A percentile compares a stretch with the other conserved stretches of the same genome.
Evolutionary conservation across 805 yeast species (phyloP).

Genomic region (Metschnikowia santaceciliae): DNA sequence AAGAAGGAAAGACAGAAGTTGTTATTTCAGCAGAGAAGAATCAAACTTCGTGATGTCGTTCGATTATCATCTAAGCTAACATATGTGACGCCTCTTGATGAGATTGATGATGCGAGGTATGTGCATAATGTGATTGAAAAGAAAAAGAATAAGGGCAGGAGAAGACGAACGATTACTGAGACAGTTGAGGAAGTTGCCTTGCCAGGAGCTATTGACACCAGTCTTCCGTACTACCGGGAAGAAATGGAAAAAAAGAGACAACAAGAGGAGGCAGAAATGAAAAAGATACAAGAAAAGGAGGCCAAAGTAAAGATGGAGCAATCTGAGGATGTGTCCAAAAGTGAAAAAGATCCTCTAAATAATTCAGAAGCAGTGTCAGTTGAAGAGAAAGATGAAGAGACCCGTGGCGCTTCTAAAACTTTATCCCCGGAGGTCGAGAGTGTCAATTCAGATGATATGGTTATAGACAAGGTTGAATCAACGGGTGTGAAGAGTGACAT

Average conservation of each 20-base stretch:
- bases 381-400: not conserved
- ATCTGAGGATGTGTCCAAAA: not conserved
- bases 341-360: not conserved
- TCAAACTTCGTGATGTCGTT: conserved; percentile 56
- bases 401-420: not conserved
- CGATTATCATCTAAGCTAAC: conserved; percentile 47
- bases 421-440: not conserved
- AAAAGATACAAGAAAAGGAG: not conserved
- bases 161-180: conserved; percentile 32
- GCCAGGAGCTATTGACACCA: conserved; percentile 30
- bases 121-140: conserved; percentile 30
- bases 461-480: not conserved
- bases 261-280: conserved; percentile 19
- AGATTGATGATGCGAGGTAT: conserved; percentile 46
- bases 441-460: not conserved
- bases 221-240: conserved; percentile 25
- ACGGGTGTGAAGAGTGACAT: not conserved
- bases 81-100: conserved; percentile 61
- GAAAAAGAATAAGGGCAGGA: conserved; percentile 40
- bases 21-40: conserved; percentile 61
- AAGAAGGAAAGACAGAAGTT: conserved; percentile 77
- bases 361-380: not conserved
- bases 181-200: conserved; percentile 25
- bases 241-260: conserved; percentile 24
- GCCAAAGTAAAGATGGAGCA: conserved; percentile 1